phyloP scores from a whole-genome alignment of 176 grass and related monocot genomes.

The Themeda triandra region DNA sequence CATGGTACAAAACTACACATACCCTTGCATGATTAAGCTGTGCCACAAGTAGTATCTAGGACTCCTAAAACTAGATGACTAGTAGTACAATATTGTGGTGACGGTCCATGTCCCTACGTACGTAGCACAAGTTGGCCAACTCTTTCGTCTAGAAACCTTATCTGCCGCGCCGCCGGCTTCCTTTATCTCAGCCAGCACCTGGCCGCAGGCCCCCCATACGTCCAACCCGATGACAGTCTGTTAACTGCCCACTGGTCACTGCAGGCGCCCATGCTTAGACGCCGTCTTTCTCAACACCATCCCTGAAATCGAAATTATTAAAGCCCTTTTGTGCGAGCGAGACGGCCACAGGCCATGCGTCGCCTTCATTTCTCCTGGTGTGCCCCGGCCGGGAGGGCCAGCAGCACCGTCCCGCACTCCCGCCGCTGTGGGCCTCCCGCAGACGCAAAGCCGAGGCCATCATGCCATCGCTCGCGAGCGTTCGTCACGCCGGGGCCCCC shows the following conservation, averaged over 20 bases:
- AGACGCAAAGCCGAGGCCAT: constrained; percentile 2
- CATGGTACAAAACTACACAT: not conserved
- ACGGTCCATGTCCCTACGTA: no score
- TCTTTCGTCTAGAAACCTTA: not conserved
- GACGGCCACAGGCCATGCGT: not conserved
- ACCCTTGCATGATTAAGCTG: not conserved
- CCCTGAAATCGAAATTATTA: constrained; percentile 12
- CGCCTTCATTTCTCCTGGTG: not conserved
- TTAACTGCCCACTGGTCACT: not conserved
- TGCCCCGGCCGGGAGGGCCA: not conserved
- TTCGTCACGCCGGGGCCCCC: constrained; percentile 16
- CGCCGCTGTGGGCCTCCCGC: constrained; percentile 3
- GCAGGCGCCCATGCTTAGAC: constrained; percentile 20
- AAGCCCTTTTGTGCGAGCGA: not conserved
- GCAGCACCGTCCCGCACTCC: not conserved
- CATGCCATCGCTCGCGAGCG: not conserved
- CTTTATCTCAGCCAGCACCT: not conserved
- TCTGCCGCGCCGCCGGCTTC: not conserved
- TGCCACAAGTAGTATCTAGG: not conserved
- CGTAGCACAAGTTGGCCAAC: constrained; percentile 36
- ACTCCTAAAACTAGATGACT: not conserved
- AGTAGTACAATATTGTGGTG: no score
- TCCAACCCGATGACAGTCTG: constrained; percentile 19
- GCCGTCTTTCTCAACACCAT: not conserved
- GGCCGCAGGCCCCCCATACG: not conserved